These are phyloP conservation scores for Calendula officinalis DNA, from an alignment of 129 eudicot species.

Conservation along the genomic window DNA sequence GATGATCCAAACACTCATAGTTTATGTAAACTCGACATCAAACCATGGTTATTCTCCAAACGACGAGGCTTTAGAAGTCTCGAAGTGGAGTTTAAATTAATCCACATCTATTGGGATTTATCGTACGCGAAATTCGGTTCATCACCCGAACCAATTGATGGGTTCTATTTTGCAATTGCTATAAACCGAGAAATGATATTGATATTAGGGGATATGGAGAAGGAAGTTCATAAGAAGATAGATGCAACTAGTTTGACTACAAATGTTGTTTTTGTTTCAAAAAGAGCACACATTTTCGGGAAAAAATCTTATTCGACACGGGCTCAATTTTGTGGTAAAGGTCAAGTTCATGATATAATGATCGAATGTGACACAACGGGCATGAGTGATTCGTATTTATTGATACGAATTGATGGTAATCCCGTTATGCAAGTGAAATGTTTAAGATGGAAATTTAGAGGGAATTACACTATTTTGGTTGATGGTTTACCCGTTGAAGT, in stretches of 20 bases:
- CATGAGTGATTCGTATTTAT: constrained; percentile 39
- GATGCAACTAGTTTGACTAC: constrained; percentile 24
- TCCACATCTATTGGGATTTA: constrained; percentile 55
- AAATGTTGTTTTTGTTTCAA: constrained; percentile 44
- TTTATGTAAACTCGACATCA: constrained; percentile 58
- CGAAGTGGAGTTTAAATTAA: constrained; percentile 29
- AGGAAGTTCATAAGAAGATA: constrained; percentile 50
- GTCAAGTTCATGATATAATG: constrained; percentile 46
- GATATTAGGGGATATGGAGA: constrained; percentile 53
- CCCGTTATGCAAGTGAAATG: constrained; percentile 56
- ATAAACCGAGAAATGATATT: constrained; percentile 43
- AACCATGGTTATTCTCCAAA: constrained; percentile 71
- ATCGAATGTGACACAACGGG: constrained; percentile 52
- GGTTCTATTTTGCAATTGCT: constrained; percentile 52
- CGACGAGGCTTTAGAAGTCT: constrained; percentile 49
- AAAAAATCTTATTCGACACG: constrained; percentile 46
- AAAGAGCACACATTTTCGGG: constrained; percentile 62
- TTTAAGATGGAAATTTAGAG: constrained; percentile 67
- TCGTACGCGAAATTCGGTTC: constrained; percentile 58
- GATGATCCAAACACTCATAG: constrained; percentile 34
- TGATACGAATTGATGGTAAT: constrained; percentile 49
- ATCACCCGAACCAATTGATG: constrained; percentile 68
- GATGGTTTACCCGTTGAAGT: constrained; percentile 71
- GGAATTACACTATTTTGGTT: constrained; percentile 55
- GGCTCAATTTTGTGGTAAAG: constrained; percentile 56